phyloP scores from a whole-genome alignment of 805 yeast species.

The Nakazawaea siamensis region DNA sequence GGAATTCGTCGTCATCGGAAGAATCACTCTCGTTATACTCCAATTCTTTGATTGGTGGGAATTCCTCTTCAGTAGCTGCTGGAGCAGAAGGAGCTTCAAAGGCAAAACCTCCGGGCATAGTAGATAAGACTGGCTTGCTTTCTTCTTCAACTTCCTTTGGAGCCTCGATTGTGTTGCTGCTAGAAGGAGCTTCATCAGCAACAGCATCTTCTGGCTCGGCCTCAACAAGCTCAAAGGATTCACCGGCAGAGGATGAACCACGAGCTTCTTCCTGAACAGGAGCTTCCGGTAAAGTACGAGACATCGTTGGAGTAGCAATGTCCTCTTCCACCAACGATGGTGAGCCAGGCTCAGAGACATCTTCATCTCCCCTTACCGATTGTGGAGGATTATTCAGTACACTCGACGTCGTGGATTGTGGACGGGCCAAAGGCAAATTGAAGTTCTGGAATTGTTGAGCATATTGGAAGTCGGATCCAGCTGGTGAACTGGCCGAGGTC shows the following conservation, averaged over 20 bases:
- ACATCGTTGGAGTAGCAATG: conserved; percentile 14
- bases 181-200: conserved; percentile 2
- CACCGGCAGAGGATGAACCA: conserved; percentile 7
- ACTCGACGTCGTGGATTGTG: conserved; percentile 81
- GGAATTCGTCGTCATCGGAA: conserved; percentile 25
- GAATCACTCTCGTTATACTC: conserved; percentile 46
- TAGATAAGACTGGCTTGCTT: too few relatives aligned
- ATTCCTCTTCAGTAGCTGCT: conserved; percentile 28
- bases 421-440: conserved; percentile 44
- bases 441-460: conserved; percentile 20
- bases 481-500: conserved; percentile 41
- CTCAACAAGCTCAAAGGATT: conserved; percentile 9
- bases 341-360: conserved; percentile 32
- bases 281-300: conserved; percentile 1
- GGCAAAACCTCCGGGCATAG: not conserved
- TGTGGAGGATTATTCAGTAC: conserved; percentile 89
- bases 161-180: conserved; percentile 4
- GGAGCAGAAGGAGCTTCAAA: conserved; percentile 11
- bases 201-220: conserved; percentile 5
- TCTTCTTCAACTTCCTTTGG: conserved; percentile 9
- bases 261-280: not conserved
- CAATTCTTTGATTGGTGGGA: conserved; percentile 55
- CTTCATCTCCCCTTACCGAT: conserved; percentile 76
- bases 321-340: conserved; percentile 25
- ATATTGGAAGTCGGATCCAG: conserved; percentile 38